Conservation (phyloP, 495 filamentous ascomycete genomes). For the Penicillium waksmanii region DNA sequence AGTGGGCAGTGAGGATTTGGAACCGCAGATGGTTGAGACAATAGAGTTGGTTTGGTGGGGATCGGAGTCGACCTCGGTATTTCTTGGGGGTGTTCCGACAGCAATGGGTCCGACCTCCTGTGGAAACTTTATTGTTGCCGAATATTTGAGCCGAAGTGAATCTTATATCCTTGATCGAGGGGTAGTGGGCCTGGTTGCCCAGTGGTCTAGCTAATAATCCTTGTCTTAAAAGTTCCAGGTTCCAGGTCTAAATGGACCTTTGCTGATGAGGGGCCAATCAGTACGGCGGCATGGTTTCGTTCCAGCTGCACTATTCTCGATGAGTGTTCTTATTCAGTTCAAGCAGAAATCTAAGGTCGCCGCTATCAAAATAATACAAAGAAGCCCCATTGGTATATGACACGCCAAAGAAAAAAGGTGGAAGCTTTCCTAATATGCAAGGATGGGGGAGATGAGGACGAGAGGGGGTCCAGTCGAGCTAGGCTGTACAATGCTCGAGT, state of each 20-base stretch:
- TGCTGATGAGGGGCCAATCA: no score
- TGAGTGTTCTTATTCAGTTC: background rate
- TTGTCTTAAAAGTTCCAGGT: no score
- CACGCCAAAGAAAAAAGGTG: slow-evolving; percentile 8
- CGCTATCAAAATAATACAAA: slow-evolving; percentile 4
- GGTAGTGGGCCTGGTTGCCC: background rate
- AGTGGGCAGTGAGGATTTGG: background rate
- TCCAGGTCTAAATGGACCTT: no score
- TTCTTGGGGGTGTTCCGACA: background rate
- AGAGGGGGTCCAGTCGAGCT: slow-evolving; percentile 9
- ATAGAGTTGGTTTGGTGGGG: background rate
- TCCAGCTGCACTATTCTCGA: background rate
- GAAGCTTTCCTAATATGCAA: slow-evolving; percentile 23
- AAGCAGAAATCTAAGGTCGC: background rate
- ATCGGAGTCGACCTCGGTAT: slow-evolving; percentile 2
- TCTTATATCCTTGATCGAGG: background rate
- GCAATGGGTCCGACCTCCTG: background rate
- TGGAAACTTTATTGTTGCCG: background rate
- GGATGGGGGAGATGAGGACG: slow-evolving; percentile 14
- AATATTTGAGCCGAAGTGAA: slow-evolving; percentile 2
- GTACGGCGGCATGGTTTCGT: background rate
- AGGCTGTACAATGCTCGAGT: slow-evolving; percentile 32
- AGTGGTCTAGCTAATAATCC: no score
- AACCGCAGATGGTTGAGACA: background rate
- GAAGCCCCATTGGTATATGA: slow-evolving; percentile 27